Base-by-base conservation (phyloP, 495 filamentous ascomycete genomes). In the Penicillium bialowiezense region DNA sequence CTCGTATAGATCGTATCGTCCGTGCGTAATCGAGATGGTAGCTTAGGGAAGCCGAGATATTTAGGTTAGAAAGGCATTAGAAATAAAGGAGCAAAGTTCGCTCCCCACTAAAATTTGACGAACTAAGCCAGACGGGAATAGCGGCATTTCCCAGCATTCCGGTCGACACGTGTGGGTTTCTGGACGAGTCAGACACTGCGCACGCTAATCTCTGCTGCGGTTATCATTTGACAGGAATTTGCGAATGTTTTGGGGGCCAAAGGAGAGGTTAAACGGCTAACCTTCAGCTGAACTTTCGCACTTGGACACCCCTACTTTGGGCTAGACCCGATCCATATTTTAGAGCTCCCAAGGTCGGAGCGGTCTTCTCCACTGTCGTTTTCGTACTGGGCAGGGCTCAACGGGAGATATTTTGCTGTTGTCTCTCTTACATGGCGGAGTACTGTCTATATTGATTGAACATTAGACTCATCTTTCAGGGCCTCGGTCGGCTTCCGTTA, bases 41-140 rank as follows among this genome's bases (percentile, higher is more conserved):
- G n/a, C n/a, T n/a, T 26, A 8, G 23, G 23, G 8, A 26, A 26
- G 23, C 23, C 23, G 23, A 26, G 23, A 26, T 26, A 26, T 26
- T 26, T 26, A 26, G 23, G 23, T 32, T 32, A 24, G 13, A n/a
- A 33, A 15, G 15, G 18, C 21, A 24, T 35, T 3, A 18, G n/a
- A 36, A 14, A 45, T 35, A 45, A 45, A 3, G n/a, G 4, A 7
- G n/a, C n/a, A 9, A 19, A 44, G 29, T 19, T 26, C 19, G n/a
- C 32, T 26, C 43, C 20, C 10, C 43, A 15, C 43, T 21, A 23
- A 28, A 18, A 26, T 42, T 50, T 19, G 26, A 24, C 33, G 33
- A 51, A 21, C 34, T 38, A 48, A 29, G 14, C 45, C 9, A 32
- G 26, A 32, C 10, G 1, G 26, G 36, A 24, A 39, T 48, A 39